Base-by-base conservation (phyloP, 768 basidiomycete genomes). In the Pholiota molesta region DNA sequence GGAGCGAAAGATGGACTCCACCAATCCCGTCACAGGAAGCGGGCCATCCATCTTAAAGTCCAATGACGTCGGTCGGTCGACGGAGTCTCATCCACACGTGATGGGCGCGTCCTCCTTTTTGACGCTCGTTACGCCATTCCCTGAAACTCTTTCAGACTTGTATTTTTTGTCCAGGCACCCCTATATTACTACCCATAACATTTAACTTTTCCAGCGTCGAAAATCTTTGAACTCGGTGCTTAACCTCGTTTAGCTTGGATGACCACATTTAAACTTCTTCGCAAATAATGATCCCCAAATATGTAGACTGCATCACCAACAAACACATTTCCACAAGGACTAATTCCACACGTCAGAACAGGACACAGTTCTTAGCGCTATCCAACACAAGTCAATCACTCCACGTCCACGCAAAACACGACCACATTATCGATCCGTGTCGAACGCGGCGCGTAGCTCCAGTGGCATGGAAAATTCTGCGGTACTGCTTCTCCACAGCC, bases 61-160 rank as follows among this genome's bases (percentile, higher is more conserved):
- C 67, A 67, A 72, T 72, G 71, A 72, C 71, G 71, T 70, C 61
- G 62, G 56, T 53, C 33, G 49, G 62, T 55, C 55, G 37, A 58
- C 39, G 57, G 59, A 57, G 53, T 65, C 53, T 61, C 59, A 65
- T 44, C 11, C 29, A 19, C 67, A 66, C 67, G 66, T 68, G 69
- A 66, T 23, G 10, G 55, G 14, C 66, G 66, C 69, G 65, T 44
- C n/a, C 42, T 17, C 17, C 6, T 44, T 44, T 19, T 37, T 37
- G 35, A 37, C 35, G 35, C 35, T 9, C 35, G 35, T 37, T 37
- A 16, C 35, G 35, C 10, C 35, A 37, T 16, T 37, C 35, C 35
- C 14, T 37, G 35, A 37, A 37, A 37, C 35, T 37, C 35, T 37
- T 7, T 26, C 26, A 26, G 35, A 37, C 35, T 37, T 37, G 14